Base-by-base conservation (phyloP, 345 rosid species). In the Moringa oleifera region DNA sequence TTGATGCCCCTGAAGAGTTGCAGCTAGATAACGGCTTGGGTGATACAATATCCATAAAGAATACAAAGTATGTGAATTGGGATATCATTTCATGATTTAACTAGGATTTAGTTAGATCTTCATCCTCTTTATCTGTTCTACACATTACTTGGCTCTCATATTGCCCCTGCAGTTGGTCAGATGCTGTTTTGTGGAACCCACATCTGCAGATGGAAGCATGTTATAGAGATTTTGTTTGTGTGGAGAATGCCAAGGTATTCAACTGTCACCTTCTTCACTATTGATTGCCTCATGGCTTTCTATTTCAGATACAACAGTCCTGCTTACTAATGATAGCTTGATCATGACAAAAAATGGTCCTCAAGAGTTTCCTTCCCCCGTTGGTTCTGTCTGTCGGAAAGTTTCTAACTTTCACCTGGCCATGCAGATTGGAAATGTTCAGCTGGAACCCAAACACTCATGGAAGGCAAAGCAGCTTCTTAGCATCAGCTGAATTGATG, bases 201-300 rank as follows among this genome's bases (percentile, higher is more conserved):
- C 90, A 90, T 77, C 60, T 75, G 31, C 96, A 86, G 82, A 88
- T 90, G 98, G 98, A 90, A 72, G 91, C 98, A 20, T 90, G 86
- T 68, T 93, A 90, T 81, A 85, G 71, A 72, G 97, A 90, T 74
- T 90, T 90, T 67, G 87, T 88, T 50, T 93, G 96, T 8, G 91
- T 90, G 1, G 97, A 93, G 79, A 90, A 90, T 75, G 90, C 96
- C 31, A 78, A 93, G 98, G 98, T 93, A 84, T 37, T 7, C 25
- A 25, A 25, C 46, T 50, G 8, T 28, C 11, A 28, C 61, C 65
- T 54, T 64, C 53, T 53, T 55, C 41, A 18, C 4, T 21, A 19
- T 55, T 20, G 23, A 56, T 36, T 21, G 53, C 47, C 22, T 19
- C 47, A 52, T 60, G 57, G 18, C 46, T 18, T 59, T 55, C 21